phyloP scores from a whole-genome alignment of 805 yeast species.

The Brettanomyces bruxellensis region DNA sequence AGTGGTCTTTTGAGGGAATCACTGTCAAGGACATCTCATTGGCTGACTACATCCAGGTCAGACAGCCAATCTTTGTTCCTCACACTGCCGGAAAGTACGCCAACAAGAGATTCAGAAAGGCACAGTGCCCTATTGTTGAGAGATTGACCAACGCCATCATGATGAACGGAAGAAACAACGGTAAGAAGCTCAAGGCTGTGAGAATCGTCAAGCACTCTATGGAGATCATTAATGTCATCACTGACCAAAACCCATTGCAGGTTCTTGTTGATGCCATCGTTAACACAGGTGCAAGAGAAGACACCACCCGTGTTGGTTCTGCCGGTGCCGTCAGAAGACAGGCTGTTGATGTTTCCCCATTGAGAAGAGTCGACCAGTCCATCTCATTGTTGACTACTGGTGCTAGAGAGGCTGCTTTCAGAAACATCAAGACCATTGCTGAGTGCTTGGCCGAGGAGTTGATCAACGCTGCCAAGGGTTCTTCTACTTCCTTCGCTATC shows the following conservation, averaged over 20 bases:
- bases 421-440: slow-evolving; percentile 99
- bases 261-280: slow-evolving; percentile 97
- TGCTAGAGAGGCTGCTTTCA: slow-evolving; percentile 99
- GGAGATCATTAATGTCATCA: slow-evolving; percentile 93
- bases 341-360: slow-evolving; percentile 99
- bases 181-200: slow-evolving; percentile 99
- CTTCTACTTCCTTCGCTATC: slow-evolving; percentile 99
- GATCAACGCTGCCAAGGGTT: slow-evolving; percentile 99
- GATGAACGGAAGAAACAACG: slow-evolving; percentile 99
- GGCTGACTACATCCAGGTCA: slow-evolving; percentile 96
- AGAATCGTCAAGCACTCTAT: slow-evolving; percentile 99
- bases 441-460: slow-evolving; percentile 99
- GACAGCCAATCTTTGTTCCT: slow-evolving; percentile 94
- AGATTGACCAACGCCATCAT: slow-evolving; percentile 98
- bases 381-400: slow-evolving; percentile 96
- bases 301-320: slow-evolving; percentile 99
- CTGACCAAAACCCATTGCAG: slow-evolving; percentile 99
- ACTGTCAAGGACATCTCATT: slow-evolving; percentile 96
- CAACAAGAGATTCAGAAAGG: slow-evolving; percentile 99
- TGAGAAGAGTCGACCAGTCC: slow-evolving; percentile 99
- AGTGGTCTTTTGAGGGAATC: slow-evolving; percentile 98
- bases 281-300: slow-evolving; percentile 99
- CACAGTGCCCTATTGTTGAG: slow-evolving; percentile 98
- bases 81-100: slow-evolving; percentile 99
- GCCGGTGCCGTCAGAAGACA: slow-evolving; percentile 99